Percentiles rank a stretch among this genome's conserved stretches.
These are phyloP conservation scores for Aureobasidium sp. DNA, from an alignment of 2,329 filamentous ascomycete genomes.

Conservation along the genomic window DNA sequence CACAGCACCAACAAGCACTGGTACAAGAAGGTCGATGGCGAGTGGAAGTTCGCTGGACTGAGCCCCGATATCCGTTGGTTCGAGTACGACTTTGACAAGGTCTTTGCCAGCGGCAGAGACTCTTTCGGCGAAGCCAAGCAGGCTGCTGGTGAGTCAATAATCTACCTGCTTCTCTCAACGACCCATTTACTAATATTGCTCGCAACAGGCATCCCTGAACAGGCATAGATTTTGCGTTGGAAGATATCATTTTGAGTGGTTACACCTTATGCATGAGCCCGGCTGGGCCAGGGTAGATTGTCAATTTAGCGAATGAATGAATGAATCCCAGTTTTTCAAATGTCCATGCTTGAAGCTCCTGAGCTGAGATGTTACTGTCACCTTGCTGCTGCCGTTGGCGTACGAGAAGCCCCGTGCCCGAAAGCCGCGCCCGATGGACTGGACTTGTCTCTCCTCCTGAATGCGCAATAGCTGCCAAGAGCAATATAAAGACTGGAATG, in stretches of 20 bases:
- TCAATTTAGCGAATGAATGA: slow-evolving; percentile 11
- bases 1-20: slow-evolving; percentile 47
- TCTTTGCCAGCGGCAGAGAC: slow-evolving; percentile 43
- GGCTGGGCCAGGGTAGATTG: slow-evolving; percentile 1
- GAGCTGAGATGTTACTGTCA: neutral
- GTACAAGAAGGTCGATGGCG: slow-evolving; percentile 50
- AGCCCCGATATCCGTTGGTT: slow-evolving; percentile 47
- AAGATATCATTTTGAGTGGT: neutral
- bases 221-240: slow-evolving; percentile 5
- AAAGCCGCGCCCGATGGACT: neutral
- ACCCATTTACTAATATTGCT: neutral
- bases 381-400: neutral
- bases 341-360: slow-evolving; percentile 1
- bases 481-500: slow-evolving; percentile 13
- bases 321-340: neutral
- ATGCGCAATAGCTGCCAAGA: slow-evolving; percentile 8
- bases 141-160: slow-evolving; percentile 27
- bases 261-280: neutral
- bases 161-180: neutral
- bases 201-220: slow-evolving; percentile 12
- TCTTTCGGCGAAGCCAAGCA: slow-evolving; percentile 35
- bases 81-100: slow-evolving; percentile 50
- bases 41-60: slow-evolving; percentile 51
- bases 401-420: neutral
- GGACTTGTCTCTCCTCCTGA: slow-evolving; percentile 3